Evolutionary conservation across 768 basidiomycete species (phyloP), one percentile per base, ranked within the genome.

Genomic region (Atractiella rhizophila): DNA sequence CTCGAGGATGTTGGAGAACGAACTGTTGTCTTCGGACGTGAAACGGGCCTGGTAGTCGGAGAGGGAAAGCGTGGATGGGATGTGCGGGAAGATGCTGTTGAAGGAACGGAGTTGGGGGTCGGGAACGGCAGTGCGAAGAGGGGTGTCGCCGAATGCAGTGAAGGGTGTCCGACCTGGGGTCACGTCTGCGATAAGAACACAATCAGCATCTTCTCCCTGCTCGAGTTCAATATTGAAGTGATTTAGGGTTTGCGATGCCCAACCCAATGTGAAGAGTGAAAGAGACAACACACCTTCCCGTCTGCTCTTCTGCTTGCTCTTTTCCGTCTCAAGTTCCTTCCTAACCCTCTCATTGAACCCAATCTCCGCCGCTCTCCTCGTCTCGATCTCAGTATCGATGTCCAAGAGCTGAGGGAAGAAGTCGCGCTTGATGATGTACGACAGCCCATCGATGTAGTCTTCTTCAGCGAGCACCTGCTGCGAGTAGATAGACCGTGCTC

Each of bases 11-110:
- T 80, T 67, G 8, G 83, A 81, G 57, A 98, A 96, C 45, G 85
- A 91, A 5, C 86, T 73, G 57, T 98, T 98, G 59, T 98, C 91
- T 55, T 94, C 85, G 0, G 85, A 91, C 2, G 91, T 96, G 57
- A 81, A 91, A 31, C 68, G 68, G 0, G 80, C 70, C 57, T 96
- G 91, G 57, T 94, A 98, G 13, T 63, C 62, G 56, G 94, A 83
- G 15, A 94, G 66, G 41, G 68, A 73, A 54, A 82, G 60, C 44
- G 63, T 56, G 3, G 16, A n/a, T 11, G 25, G 11, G 10, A 11
- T 10, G 25, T 11, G 56, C 46, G 2, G 10, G 16, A 23, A 7
- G 44, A 29, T 9, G 38, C n/a, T 5, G 47, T 64, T 57, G 20
- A 66, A 63, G 48, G 68, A 58, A 27, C 65, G 58, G 7, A n/a